These are phyloP conservation scores for Penicillium sp. DNA, from an alignment of 2,329 filamentous ascomycete species.

Conservation along the genomic window DNA sequence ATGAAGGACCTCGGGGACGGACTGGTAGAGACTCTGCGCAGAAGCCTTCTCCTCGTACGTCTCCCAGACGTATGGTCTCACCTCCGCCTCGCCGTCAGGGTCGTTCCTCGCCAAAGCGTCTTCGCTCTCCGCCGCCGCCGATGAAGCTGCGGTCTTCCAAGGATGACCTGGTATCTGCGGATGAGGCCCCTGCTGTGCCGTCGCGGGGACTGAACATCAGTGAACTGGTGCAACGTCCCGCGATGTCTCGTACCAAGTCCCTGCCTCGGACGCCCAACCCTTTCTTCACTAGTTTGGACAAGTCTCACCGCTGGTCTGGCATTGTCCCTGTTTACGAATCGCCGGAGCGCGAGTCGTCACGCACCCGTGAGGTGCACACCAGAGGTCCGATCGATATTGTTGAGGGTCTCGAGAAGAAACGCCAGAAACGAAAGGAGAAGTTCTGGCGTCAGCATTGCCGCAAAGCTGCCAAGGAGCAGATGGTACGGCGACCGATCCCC, in stretches of 20 bases:
- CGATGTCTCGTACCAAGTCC: constrained; percentile 71
- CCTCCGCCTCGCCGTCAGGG: constrained; percentile 45
- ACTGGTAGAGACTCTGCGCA: too few relatives aligned
- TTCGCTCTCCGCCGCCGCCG: constrained; percentile 62
- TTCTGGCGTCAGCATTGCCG: constrained; percentile 82
- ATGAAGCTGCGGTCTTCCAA: constrained; percentile 43
- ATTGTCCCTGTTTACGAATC: constrained; percentile 31
- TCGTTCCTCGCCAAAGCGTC: constrained; percentile 54
- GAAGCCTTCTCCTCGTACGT: constrained; percentile 49
- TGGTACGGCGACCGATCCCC: constrained; percentile 57
- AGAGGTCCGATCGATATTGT: constrained; percentile 96
- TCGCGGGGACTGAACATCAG: constrained; percentile 45
- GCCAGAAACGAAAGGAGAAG: constrained; percentile 85
- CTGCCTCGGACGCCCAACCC: constrained; percentile 69
- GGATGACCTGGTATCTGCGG: too few relatives aligned
- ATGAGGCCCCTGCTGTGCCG: constrained; percentile 40
- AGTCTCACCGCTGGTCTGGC: constrained; percentile 26
- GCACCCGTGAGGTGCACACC: constrained; percentile 53
- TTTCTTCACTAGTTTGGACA: constrained; percentile 44
- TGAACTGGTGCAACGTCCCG: constrained; percentile 54
- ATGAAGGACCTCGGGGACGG: constrained; percentile 48
- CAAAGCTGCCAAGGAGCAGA: constrained; percentile 61
- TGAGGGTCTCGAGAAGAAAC: constrained; percentile 89
- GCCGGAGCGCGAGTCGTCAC: constrained; percentile 29
- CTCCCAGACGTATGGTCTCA: constrained; percentile 56